These are phyloP conservation scores for Rosa lucieae DNA, from an alignment of 306 rosid genomes.

Conservation along the genomic window DNA sequence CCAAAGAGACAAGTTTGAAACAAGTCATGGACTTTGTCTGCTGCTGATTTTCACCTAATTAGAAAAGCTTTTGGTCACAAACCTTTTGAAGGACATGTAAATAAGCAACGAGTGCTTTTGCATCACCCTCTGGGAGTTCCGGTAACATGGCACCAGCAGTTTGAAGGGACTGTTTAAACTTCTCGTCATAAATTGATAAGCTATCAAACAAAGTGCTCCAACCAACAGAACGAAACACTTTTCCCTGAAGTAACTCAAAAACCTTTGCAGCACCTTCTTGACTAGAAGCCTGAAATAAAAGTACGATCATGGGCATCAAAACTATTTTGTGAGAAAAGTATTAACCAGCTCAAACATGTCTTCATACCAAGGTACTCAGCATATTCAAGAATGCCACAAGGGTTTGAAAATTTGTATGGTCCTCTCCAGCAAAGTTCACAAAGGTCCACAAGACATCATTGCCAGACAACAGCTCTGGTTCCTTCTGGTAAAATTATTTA, in stretches of 20 bases:
- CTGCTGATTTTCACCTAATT: neutral
- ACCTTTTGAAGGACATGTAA: conserved; percentile 91
- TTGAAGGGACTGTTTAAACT: conserved; percentile 91
- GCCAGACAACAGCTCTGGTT: conserved; percentile 88
- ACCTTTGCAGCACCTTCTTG: conserved; percentile 93
- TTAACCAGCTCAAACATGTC: conserved; percentile 16
- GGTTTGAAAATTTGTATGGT: conserved; percentile 88
- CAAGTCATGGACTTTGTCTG: neutral
- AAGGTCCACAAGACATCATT: conserved; percentile 96
- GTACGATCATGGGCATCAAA: conserved; percentile 18
- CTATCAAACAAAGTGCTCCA: conserved; percentile 97
- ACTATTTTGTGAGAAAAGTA: neutral
- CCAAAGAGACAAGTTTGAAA: neutral
- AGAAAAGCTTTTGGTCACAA: neutral
- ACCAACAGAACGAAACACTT: conserved; percentile 94
- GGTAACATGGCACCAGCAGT: conserved; percentile 81
- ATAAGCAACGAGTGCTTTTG: conserved; percentile 94
- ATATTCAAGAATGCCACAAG: conserved; percentile 93
- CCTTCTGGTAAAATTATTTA: conserved; percentile 54
- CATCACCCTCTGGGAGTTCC: conserved; percentile 95
- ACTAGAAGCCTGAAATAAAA: conserved; percentile 71
- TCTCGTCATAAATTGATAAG: conserved; percentile 90
- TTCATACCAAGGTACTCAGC: conserved; percentile 90
- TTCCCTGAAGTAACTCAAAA: conserved; percentile 92
- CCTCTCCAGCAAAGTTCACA: conserved; percentile 98